Evolutionary conservation across 2,329 filamentous ascomycete species (phyloP), one percentile per base, ranked within the genome.

Genomic region (Emmonsia crescens): DNA sequence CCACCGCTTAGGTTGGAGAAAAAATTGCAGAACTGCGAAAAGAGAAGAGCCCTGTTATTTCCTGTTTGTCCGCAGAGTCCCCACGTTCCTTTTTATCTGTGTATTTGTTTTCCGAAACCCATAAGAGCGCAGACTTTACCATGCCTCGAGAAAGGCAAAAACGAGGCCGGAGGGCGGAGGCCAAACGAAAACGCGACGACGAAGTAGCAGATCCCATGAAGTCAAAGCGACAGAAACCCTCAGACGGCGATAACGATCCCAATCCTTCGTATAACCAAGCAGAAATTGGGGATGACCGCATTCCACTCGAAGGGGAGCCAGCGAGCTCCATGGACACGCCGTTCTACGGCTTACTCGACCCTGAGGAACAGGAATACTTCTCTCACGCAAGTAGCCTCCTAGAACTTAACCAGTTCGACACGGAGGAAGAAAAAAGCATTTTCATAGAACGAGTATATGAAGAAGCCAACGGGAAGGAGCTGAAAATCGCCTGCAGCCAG

Each of bases 321-420:
- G 58, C 62, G 5, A 62, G 64, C 8, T 59, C 57, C 21, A 70
- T 71, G 44, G 89, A 90, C 63, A 84, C 80, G 67, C 86, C 89
- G 61, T 99, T 96, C 78, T 97, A 95, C 69, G 94, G 94, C 66
- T 87, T 96, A 80, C 86, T 99, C 31, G 89, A 91, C 69, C 88
- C 95, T 60, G 85, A 95, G 67, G 94, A 99, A 78, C 91, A 96
- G 72, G 92, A 96, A 74, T 96, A 96, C 75, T 99, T 97, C 75
- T 88, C 89, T 67, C 85, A 86, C 56, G 91, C 92, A 60, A 92
- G 95, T 78, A 89, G 95, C 73, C 82, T 95, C 77, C 85, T 99
- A 63, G 92, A 96, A 74, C 76, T 90, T 67, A 94, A 97, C 76
- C 85, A 93, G 72, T 97, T 97, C 73, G 84, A 83, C 48, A 85